A percentile compares a stretch with the other conserved stretches of the same genome.
phyloP scores from a whole-genome alignment of 1,284 basidiomycete species.

The Trametes pubescens region DNA sequence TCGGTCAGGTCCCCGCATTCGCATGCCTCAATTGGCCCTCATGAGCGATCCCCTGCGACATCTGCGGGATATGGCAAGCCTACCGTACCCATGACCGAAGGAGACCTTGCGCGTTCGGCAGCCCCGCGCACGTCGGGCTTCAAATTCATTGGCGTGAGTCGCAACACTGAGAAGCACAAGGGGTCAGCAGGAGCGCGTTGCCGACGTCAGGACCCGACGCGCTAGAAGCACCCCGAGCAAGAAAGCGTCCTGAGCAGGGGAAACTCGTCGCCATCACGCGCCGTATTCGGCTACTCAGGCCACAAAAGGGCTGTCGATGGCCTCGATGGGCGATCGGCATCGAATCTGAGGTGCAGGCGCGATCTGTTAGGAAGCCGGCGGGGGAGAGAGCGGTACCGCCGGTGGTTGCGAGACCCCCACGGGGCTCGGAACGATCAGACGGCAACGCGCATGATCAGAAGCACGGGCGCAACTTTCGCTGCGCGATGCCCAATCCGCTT shows the following conservation, averaged over 20 bases:
- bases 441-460: not conserved
- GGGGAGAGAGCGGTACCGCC: slow-evolving; percentile 4
- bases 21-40: not conserved
- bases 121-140: not conserved
- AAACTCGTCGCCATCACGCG: slow-evolving; percentile 18
- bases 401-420: slow-evolving; percentile 8
- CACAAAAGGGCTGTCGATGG: slow-evolving; percentile 10
- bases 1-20: not conserved
- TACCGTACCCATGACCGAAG: not conserved
- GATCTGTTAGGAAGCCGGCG: no score
- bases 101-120: not conserved
- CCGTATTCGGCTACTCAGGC: slow-evolving; percentile 18
- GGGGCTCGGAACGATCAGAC: slow-evolving; percentile 13
- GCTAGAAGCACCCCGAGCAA: slow-evolving; percentile 9
- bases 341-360: slow-evolving; percentile 3
- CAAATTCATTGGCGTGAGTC: not conserved
- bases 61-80: not conserved
- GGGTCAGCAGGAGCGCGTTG: not conserved
- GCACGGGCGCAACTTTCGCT: not conserved
- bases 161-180: not conserved
- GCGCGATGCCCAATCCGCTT: no score
- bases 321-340: slow-evolving; percentile 24
- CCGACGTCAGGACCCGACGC: not conserved
- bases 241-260: slow-evolving; percentile 7
- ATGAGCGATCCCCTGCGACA: not conserved